phyloP scores from a whole-genome alignment of 352 stramenopile genomes.

The Phytophthora fragariae region DNA sequence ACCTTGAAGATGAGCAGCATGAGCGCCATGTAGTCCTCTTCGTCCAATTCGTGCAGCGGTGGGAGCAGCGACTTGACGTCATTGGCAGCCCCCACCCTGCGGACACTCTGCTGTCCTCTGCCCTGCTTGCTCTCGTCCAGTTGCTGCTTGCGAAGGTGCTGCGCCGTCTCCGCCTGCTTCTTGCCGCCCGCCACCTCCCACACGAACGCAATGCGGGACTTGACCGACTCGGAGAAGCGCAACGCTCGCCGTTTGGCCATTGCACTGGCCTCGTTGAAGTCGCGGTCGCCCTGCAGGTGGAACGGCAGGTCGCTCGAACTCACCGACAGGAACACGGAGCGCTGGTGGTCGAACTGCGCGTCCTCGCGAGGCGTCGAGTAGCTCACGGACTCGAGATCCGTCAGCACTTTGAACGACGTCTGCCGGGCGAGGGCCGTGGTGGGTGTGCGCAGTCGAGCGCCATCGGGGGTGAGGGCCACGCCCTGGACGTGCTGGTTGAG shows the following conservation, averaged over 20 bases:
- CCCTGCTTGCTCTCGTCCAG: slow-evolving; percentile 17
- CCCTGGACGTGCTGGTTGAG: slow-evolving; percentile 77
- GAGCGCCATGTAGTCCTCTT: slow-evolving; percentile 70
- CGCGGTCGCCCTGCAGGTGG: slow-evolving; percentile 72
- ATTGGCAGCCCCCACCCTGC: slow-evolving; percentile 8
- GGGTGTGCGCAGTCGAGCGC: slow-evolving; percentile 12
- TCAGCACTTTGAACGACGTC: slow-evolving; percentile 81
- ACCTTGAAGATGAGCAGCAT: slow-evolving; percentile 88
- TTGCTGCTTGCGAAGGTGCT: slow-evolving; percentile 34
- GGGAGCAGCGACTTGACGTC: slow-evolving; percentile 20
- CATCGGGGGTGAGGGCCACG: slow-evolving; percentile 35
- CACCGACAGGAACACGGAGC: slow-evolving; percentile 35
- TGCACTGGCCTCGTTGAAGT: slow-evolving; percentile 71
- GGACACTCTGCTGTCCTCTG: slow-evolving; percentile 29
- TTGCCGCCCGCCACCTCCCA: slow-evolving; percentile 67
- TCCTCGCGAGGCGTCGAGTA: slow-evolving; percentile 53
- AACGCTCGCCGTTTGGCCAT: slow-evolving; percentile 64
- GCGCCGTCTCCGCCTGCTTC: slow-evolving; percentile 40
- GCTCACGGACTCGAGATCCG: slow-evolving; percentile 57
- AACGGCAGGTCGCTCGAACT: slow-evolving; percentile 60
- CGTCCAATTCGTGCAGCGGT: slow-evolving; percentile 45
- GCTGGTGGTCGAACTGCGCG: slow-evolving; percentile 79
- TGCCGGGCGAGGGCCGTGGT: slow-evolving; percentile 37
- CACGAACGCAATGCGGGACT: slow-evolving; percentile 60
- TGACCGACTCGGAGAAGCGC: slow-evolving; percentile 56